Conservation (phyloP, 306 rosid species). For the Vigna reflexopilosa region DNA sequence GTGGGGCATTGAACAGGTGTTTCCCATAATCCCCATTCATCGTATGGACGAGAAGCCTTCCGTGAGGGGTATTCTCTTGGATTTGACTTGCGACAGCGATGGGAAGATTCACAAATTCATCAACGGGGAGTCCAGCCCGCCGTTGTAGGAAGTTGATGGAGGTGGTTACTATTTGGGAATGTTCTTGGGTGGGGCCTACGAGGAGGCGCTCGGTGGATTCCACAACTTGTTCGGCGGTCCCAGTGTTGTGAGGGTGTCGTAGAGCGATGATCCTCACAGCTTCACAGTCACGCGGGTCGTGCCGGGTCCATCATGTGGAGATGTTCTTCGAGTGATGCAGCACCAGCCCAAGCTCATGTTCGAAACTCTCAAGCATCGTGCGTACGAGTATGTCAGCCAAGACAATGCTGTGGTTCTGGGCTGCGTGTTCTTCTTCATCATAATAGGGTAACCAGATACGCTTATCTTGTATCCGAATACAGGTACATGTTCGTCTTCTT, state of each 20-base stretch:
- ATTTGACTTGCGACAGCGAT: conserved; percentile 96
- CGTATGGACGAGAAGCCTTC: conserved; percentile 81
- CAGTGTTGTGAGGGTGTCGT: conserved; percentile 83
- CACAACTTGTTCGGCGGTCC: conserved; percentile 97
- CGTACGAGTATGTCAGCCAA: conserved; percentile 53
- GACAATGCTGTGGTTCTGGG: conserved; percentile 45
- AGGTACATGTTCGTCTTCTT: too few relatives aligned
- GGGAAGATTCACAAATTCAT: conserved; percentile 91
- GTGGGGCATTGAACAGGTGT: conserved; percentile 84
- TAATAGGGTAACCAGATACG: too few relatives aligned
- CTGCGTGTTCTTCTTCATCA: too few relatives aligned
- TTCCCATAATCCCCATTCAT: conserved; percentile 88
- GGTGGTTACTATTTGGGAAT: conserved; percentile 84
- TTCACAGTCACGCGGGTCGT: conserved; percentile 85
- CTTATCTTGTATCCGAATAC: too few relatives aligned
- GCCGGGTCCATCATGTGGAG: conserved; percentile 82
- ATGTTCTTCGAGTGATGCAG: conserved; percentile 97
- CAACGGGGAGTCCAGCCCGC: conserved; percentile 78
- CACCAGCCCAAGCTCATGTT: conserved; percentile 98
- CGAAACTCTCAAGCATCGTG: conserved; percentile 90
- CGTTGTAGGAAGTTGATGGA: conserved; percentile 79
- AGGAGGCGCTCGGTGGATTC: conserved; percentile 98
- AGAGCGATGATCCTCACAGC: conserved; percentile 92
- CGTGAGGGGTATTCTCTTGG: conserved; percentile 71
- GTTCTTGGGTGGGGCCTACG: conserved; percentile 99